phyloP scores from a whole-genome alignment of 208 protist genomes.

The Acanthamoeba healyi region DNA sequence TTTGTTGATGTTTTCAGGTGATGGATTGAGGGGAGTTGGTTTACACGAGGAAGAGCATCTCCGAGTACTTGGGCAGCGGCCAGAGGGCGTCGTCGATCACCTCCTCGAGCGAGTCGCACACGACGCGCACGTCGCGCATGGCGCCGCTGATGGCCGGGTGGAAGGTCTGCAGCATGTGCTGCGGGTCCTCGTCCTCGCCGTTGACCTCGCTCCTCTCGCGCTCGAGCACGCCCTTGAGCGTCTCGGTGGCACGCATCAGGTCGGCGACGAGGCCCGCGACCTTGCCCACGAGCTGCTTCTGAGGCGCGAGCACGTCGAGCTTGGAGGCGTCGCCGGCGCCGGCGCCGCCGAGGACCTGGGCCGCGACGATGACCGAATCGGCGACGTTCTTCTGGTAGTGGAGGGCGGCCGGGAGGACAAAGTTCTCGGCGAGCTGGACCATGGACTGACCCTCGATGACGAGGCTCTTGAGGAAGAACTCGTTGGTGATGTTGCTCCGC shows the following conservation, averaged over 20 bases:
- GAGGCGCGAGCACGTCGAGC: conserved; percentile 5
- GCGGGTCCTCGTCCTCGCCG: neutral
- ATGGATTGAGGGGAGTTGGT: no score
- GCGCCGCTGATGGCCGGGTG: conserved; percentile 74
- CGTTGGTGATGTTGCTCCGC: conserved; percentile 80
- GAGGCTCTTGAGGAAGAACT: conserved; percentile 85
- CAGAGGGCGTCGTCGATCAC: conserved; percentile 78
- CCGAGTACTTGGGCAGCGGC: conserved; percentile 82
- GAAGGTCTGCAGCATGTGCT: conserved; percentile 39
- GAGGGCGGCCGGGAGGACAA: conserved; percentile 80
- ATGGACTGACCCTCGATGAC: conserved; percentile 88
- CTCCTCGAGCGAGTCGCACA: conserved; percentile 83
- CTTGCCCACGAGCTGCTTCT: conserved; percentile 15
- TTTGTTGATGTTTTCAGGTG: neutral
- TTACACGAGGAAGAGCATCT: conserved; percentile 78
- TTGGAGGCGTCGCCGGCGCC: neutral
- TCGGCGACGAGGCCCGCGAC: conserved; percentile 13
- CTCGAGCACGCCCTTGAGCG: conserved; percentile 28
- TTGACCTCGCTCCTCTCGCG: conserved; percentile 74
- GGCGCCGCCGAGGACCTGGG: neutral
- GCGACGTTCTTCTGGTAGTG: conserved; percentile 78
- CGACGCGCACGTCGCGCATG: conserved; percentile 82
- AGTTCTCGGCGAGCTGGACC: conserved; percentile 84
- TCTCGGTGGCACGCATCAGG: conserved; percentile 59
- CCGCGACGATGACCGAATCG: conserved; percentile 57